phyloP scores from a whole-genome alignment of 805 yeast species.

The Hanseniaspora thailandica region DNA sequence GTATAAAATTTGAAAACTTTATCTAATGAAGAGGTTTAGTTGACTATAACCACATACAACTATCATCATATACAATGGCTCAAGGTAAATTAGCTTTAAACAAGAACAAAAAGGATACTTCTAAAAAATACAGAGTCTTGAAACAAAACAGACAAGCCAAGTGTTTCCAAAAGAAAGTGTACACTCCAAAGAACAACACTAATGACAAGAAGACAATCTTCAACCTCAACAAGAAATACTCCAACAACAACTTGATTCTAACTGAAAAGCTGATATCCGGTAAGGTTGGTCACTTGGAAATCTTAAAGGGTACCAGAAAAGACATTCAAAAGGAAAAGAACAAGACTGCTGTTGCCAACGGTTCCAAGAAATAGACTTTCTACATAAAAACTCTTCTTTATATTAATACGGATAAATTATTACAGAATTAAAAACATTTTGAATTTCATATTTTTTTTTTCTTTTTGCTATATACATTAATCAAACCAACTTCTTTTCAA shows the following conservation, averaged over 20 bases:
- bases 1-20: not conserved
- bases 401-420: not conserved
- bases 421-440: not conserved
- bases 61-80: constrained; percentile 39
- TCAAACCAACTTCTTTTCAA: constrained; percentile 15
- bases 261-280: constrained; percentile 83
- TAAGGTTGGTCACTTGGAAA: constrained; percentile 86
- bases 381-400: not conserved
- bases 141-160: constrained; percentile 14
- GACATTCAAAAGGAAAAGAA: constrained; percentile 50
- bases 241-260: constrained; percentile 19
- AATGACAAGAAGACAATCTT: constrained; percentile 12
- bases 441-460: not conserved
- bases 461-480: not conserved
- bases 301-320: constrained; percentile 82
- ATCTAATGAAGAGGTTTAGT: not conserved
- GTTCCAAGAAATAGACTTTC: not conserved
- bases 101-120: constrained; percentile 31
- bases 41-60: not conserved
- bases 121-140: constrained; percentile 14
- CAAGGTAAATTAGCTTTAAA: constrained; percentile 58
- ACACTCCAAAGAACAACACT: constrained; percentile 37
- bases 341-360: not conserved
- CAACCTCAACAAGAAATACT: constrained; percentile 17
- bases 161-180: constrained; percentile 13